Conservation (phyloP, 306 rosid genomes). For the Medicago ruthenica region DNA sequence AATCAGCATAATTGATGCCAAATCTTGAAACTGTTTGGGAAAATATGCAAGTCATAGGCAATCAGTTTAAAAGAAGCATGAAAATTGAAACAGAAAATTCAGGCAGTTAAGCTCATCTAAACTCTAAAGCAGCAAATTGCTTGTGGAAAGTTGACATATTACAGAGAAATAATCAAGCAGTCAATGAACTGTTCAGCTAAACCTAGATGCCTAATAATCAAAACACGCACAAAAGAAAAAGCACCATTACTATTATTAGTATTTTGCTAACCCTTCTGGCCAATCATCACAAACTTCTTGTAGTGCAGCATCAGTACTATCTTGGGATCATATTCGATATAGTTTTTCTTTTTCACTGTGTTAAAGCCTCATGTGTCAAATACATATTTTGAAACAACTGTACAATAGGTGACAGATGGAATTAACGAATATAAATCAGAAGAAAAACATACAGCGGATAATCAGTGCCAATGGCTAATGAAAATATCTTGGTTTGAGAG, state of each 20-base stretch:
- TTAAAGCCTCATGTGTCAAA: conserved; percentile 4
- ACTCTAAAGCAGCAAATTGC: no score
- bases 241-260: neutral
- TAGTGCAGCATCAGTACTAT: conserved; percentile 16
- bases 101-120: no score
- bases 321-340: neutral
- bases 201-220: neutral
- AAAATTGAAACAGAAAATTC: neutral
- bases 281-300: conserved; percentile 18
- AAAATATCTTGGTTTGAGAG: no score
- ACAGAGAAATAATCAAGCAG: neutral
- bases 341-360: neutral
- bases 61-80: neutral
- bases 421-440: conserved; percentile 14
- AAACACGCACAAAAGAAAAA: neutral
- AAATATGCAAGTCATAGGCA: neutral
- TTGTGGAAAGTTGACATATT: neutral
- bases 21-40: neutral
- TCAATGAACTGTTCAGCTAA: neutral
- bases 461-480: conserved; percentile 1
- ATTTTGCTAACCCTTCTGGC: neutral
- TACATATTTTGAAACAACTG: neutral
- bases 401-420: conserved; percentile 4
- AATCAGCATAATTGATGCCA: neutral
- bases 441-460: neutral